Evolutionary conservation across 1,284 basidiomycete species (phyloP), one percentile per base, ranked within the genome.

Genomic region (Irpex sp.): DNA sequence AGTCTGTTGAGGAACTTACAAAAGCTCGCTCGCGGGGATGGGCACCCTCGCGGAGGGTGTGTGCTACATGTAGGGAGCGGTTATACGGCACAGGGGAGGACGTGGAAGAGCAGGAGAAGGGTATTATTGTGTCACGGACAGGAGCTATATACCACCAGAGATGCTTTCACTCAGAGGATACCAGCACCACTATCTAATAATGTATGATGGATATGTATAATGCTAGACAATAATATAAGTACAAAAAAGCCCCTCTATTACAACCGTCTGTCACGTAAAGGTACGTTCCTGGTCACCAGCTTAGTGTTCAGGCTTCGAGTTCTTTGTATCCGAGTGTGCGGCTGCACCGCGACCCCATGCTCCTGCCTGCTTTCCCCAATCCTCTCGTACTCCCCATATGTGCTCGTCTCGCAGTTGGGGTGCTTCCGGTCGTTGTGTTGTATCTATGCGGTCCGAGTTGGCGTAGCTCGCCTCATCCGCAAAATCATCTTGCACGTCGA

Each of bases 81-180:
- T 68, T 74, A 37, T 58, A 65, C 56, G 58, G 63, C 61, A 46
- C 65, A 26, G 57, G 62, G 36, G 50, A 39, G 63, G n/a, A 36
- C 60, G 6, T 58, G 21, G 49, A 66, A 59, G n/a, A 65, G 51
- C 51, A 69, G 59, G 63, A 66, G 50, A 33, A 64, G 62, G 57
- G 31, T 56, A 76, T 90, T 60, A 71, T 84, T 57, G 79, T 89
- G 66, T 83, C 84, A 69, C 84, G 85, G 75, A 82, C 83, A 72
- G 88, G 86, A 68, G 72, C 76, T 66, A 78, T 85, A 76, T 84
- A 84, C 71, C 88, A 90, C 75, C 74, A 73, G 72, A 75, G 69
- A 71, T 89, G 87, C 74, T 73, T 74, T 61, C 72, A 74, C 59
- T 59, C 70, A 65, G 68, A 73, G 55, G 66, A 71, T 57, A 67